These are phyloP conservation scores for Coprinopsis cinerea DNA, from an alignment of 768 basidiomycete species.

Conservation along the genomic window DNA sequence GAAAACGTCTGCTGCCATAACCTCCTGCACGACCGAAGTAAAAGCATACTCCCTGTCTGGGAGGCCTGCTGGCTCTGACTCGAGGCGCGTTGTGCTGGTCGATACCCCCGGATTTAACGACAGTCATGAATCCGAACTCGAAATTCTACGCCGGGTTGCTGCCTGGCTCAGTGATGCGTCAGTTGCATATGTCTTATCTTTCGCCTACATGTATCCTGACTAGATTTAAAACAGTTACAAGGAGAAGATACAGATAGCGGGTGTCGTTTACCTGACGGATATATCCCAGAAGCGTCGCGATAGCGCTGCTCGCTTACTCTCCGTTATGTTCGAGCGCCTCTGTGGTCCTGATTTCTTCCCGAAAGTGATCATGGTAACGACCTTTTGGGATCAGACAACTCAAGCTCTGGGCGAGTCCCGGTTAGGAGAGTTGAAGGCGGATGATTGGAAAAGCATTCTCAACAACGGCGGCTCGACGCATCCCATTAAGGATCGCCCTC, in stretches of 20 bases:
- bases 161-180: constrained; percentile 18
- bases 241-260: constrained; percentile 3
- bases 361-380: constrained; percentile 9
- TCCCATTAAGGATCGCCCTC: neutral
- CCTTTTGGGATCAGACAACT: constrained; percentile 9
- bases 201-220: neutral
- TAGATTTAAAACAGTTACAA: neutral
- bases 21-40: too few species aligned
- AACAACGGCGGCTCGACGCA: constrained; percentile 1
- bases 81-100: neutral
- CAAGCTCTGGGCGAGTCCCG: constrained; percentile 4
- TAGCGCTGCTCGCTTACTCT: constrained; percentile 1
- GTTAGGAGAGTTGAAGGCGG: constrained; percentile 12
- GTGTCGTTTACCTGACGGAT: constrained; percentile 11
- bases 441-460: constrained; percentile 5
- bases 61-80: too few species aligned
- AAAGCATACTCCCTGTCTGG: too few species aligned
- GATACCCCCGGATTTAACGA: constrained; percentile 24
- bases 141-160: constrained; percentile 20
- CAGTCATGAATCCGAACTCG: constrained; percentile 14
- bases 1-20: neutral
- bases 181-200: neutral
- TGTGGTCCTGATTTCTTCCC: constrained; percentile 5
- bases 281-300: constrained; percentile 9
- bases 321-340: constrained; percentile 8